phyloP scores from a whole-genome alignment of 1,284 basidiomycete species.

The Heterobasidion irregulare region DNA sequence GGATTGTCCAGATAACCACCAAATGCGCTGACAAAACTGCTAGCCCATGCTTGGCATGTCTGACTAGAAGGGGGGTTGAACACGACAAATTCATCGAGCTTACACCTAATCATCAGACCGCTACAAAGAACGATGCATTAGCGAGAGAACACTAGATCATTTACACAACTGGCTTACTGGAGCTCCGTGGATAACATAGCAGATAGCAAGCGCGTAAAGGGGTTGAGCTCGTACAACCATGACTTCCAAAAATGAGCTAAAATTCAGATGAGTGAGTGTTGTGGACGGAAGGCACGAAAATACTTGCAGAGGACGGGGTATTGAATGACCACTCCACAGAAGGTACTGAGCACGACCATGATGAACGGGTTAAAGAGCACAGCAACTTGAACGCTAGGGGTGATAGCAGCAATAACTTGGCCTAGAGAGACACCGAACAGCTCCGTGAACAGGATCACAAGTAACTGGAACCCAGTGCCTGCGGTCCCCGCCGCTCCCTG shows the following conservation, averaged over 20 bases:
- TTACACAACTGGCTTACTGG: slow-evolving; percentile 34
- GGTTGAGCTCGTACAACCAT: slow-evolving; percentile 68
- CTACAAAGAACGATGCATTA: slow-evolving; percentile 19
- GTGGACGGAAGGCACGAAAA: background rate
- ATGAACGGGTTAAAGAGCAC: slow-evolving; percentile 80
- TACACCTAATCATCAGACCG: slow-evolving; percentile 63
- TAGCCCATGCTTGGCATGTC: slow-evolving; percentile 68
- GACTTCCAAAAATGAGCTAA: slow-evolving; percentile 67
- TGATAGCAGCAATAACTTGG: slow-evolving; percentile 68
- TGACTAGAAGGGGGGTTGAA: slow-evolving; percentile 71
- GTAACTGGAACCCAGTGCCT: slow-evolving; percentile 70
- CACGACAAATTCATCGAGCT: slow-evolving; percentile 53
- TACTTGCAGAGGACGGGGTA: slow-evolving; percentile 29
- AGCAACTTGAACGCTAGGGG: slow-evolving; percentile 63
- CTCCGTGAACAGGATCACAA: slow-evolving; percentile 67
- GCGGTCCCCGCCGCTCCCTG: slow-evolving; percentile 49
- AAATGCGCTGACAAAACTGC: slow-evolving; percentile 50
- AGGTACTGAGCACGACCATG: slow-evolving; percentile 57
- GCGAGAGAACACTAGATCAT: background rate
- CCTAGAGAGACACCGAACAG: slow-evolving; percentile 75
- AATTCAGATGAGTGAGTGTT: slow-evolving; percentile 16
- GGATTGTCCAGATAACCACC: slow-evolving; percentile 81
- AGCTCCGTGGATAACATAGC: slow-evolving; percentile 78
- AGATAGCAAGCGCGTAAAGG: slow-evolving; percentile 65
- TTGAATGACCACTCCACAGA: slow-evolving; percentile 81